These are phyloP conservation scores for Delphinella strobiligena DNA, from an alignment of 2,329 filamentous ascomycete species.

Conservation along the genomic window DNA sequence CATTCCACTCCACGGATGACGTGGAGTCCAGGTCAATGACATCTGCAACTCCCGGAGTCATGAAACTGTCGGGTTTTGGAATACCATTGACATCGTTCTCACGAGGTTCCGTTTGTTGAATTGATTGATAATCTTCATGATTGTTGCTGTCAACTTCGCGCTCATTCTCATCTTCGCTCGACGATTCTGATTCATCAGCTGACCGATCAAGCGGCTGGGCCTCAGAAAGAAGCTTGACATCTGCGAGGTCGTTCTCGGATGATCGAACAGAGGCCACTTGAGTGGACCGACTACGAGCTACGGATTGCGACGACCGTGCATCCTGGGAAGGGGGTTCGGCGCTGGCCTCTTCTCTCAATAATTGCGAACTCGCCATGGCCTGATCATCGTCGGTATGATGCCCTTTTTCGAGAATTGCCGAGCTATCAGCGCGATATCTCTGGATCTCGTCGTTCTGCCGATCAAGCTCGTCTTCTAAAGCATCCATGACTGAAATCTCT, in stretches of 20 bases:
- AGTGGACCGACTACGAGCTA: too few species aligned
- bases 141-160: background rate
- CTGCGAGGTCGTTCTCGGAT: too few species aligned
- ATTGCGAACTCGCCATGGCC: background rate
- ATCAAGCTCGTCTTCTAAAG: background rate
- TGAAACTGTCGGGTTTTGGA: too few species aligned
- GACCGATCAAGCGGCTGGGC: too few species aligned
- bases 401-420: background rate
- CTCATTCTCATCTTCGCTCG: background rate
- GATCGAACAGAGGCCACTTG: too few species aligned
- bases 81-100: too few species aligned
- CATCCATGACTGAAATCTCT: background rate
- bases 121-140: too few species aligned
- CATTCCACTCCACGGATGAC: constrained; percentile 1
- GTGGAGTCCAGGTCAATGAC: too few species aligned
- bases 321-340: background rate
- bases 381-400: background rate
- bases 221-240: too few species aligned
- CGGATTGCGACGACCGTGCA: too few species aligned
- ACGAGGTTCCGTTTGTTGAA: too few species aligned
- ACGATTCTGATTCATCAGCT: background rate
- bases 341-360: background rate
- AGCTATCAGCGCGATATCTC: background rate
- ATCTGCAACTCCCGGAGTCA: too few species aligned
- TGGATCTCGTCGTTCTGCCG: background rate